These are phyloP conservation scores for Diaporthe sp. DNA, from an alignment of 2,329 filamentous ascomycete genomes.

Conservation along the genomic window DNA sequence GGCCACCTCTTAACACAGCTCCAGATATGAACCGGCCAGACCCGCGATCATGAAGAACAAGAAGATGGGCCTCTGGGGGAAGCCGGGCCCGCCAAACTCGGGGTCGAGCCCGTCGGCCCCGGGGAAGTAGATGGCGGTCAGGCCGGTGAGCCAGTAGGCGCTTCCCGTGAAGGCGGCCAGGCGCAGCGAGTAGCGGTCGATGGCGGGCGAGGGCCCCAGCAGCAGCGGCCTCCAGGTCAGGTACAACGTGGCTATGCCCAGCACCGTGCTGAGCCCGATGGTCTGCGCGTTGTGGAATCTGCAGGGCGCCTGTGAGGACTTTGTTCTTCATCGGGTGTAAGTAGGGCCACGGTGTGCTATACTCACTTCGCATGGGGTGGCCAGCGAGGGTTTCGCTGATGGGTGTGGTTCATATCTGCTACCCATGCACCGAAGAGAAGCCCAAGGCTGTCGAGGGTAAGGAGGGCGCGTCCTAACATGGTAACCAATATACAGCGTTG, in stretches of 20 bases:
- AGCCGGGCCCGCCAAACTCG: slow-evolving; percentile 55
- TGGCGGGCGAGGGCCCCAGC: slow-evolving; percentile 35
- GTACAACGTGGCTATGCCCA: slow-evolving; percentile 52
- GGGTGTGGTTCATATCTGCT: slow-evolving; percentile 53
- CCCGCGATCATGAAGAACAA: slow-evolving; percentile 39
- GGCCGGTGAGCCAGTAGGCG: slow-evolving; percentile 54
- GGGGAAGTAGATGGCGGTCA: slow-evolving; percentile 50
- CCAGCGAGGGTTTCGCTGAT: slow-evolving; percentile 56
- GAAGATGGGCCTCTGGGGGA: slow-evolving; percentile 51
- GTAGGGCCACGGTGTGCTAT: background rate
- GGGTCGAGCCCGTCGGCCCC: slow-evolving; percentile 53
- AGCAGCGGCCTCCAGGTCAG: slow-evolving; percentile 49
- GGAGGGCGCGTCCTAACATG: slow-evolving; percentile 51
- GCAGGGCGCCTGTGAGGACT: background rate
- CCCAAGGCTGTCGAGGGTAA: slow-evolving; percentile 50
- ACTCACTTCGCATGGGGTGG: slow-evolving; percentile 57
- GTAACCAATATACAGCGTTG: slow-evolving; percentile 12
- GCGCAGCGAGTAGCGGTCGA: slow-evolving; percentile 45
- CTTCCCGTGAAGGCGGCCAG: slow-evolving; percentile 49
- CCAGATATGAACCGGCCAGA: slow-evolving; percentile 37
- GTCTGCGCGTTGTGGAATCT: slow-evolving; percentile 56
- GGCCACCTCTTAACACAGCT: background rate
- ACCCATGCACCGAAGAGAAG: slow-evolving; percentile 51
- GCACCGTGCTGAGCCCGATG: slow-evolving; percentile 51
- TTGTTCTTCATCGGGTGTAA: background rate